Evolutionary conservation across 805 yeast genomes (phyloP), one percentile per base, ranked within the genome.

Genomic region (Monosporozyma yasuniensis): DNA sequence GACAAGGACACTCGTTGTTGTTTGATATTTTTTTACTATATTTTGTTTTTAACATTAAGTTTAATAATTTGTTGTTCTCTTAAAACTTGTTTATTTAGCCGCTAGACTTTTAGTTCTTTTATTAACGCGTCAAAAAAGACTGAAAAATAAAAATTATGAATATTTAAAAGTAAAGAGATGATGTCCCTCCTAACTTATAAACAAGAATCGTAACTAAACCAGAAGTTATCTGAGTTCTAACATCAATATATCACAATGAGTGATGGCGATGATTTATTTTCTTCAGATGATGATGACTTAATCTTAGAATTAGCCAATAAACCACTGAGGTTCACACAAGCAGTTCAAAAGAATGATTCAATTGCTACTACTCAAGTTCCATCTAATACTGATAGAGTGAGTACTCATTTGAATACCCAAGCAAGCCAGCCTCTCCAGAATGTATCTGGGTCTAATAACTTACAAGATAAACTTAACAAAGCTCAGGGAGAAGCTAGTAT

Each of bases 401-500:
- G n/a, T n/a, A n/a, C n/a, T n/a, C 30, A 14, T 2, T 25, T 8
- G 27, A 25, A 25, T 12, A 22, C 18, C 16, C 43, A 41, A 22
- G 16, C 5, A 4, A 22, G 28, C 8, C 10, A 41, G 12, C 16
- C 35, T 6, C 35, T 32, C 14, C 35, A 7, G 35, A 19, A 18
- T 8, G 18, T 4, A 6, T 22, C 19, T 16, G 12, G 3, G 4
- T 8, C 39, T 35, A 18, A 35, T 35, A 22, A 16, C 10, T 18
- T 35, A 42, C 28, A 42, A n/a, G 37, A 43, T 35, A 30, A 69
- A 39, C 54, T 80, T n/a, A 72, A 70, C 49, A 68, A 74, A 34
- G 83, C 87, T 4, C 78, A 77, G 49, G 97, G 97, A 2, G 96
- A 90, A 60, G 81, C 86, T 35, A 81, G 93, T 12, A 81, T 89